These are phyloP conservation scores for Ricinus communis DNA, from an alignment of 345 rosid genomes.

Conservation along the genomic window DNA sequence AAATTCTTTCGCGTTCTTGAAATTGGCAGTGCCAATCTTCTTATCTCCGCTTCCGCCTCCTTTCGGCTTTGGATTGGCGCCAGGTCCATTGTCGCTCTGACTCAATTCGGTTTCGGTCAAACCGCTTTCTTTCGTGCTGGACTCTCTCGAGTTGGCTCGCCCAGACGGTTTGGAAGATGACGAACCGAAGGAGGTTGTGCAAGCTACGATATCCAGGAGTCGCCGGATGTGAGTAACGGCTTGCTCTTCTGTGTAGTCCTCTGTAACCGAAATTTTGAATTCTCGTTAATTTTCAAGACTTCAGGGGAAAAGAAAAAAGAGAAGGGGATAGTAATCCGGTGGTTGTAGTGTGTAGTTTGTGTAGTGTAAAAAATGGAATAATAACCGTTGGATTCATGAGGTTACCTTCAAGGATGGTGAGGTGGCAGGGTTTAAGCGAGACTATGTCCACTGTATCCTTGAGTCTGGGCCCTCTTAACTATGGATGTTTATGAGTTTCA, in stretches of 20 bases:
- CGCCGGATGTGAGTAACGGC: slow-evolving; percentile 33
- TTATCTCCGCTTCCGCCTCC: slow-evolving; percentile 8
- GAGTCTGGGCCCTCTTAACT: slow-evolving; percentile 84
- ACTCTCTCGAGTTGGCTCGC: slow-evolving; percentile 32
- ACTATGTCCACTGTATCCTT: slow-evolving; percentile 77
- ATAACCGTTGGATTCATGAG: slow-evolving; percentile 26
- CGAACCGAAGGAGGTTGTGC: slow-evolving; percentile 37
- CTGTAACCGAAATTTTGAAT: slow-evolving; percentile 19
- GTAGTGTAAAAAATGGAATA: not conserved
- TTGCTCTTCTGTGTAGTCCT: slow-evolving; percentile 32
- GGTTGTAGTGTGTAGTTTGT: not conserved
- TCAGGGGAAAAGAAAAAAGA: not conserved
- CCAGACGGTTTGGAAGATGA: slow-evolving; percentile 46
- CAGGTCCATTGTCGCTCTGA: slow-evolving; percentile 22
- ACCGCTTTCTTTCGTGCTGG: slow-evolving; percentile 29
- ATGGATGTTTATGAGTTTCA: slow-evolving; percentile 1
- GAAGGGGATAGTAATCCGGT: not conserved
- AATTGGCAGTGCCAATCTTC: not conserved
- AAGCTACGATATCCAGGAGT: slow-evolving; percentile 36
- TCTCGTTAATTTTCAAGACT: not conserved
- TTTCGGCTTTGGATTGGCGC: slow-evolving; percentile 19
- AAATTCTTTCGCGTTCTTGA: slow-evolving; percentile 24
- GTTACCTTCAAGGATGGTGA: slow-evolving; percentile 64
- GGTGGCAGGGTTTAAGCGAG: slow-evolving; percentile 88
- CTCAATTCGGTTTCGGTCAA: slow-evolving; percentile 22